phyloP scores from a whole-genome alignment of 2,329 filamentous ascomycete genomes.

The Stagonosporopsis tanaceti region DNA sequence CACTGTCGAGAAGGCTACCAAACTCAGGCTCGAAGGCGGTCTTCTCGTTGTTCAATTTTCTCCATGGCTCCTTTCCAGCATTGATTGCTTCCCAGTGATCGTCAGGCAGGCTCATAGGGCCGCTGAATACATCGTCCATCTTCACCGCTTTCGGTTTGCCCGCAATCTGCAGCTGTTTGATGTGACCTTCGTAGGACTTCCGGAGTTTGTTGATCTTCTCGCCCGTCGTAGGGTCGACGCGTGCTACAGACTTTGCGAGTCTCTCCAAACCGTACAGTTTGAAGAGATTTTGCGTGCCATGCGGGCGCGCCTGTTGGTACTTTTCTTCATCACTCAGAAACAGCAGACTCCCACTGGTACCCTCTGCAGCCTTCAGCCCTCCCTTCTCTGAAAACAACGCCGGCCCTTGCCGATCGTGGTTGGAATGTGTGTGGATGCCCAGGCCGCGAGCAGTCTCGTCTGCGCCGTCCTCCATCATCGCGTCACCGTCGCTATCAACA shows the following conservation, averaged over 20 bases:
- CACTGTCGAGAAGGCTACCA: slow-evolving; percentile 49
- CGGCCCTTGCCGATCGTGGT: slow-evolving; percentile 56
- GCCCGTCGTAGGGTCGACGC: slow-evolving; percentile 67
- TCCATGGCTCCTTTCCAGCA: slow-evolving; percentile 51
- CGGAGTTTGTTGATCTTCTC: slow-evolving; percentile 71
- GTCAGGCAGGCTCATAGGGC: slow-evolving; percentile 50
- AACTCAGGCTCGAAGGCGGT: slow-evolving; percentile 36
- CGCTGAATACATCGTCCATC: slow-evolving; percentile 47
- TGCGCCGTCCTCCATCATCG: slow-evolving; percentile 50
- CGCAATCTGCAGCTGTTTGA: slow-evolving; percentile 58
- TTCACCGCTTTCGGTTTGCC: slow-evolving; percentile 59
- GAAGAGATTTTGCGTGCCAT: slow-evolving; percentile 66
- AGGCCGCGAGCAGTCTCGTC: slow-evolving; percentile 40
- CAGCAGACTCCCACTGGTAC: slow-evolving; percentile 41
- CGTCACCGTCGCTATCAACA: slow-evolving; percentile 54
- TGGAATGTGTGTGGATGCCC: slow-evolving; percentile 52
- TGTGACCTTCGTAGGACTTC: slow-evolving; percentile 63
- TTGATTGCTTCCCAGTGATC: slow-evolving; percentile 52
- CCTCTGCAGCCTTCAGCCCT: slow-evolving; percentile 40
- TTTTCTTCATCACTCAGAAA: slow-evolving; percentile 48
- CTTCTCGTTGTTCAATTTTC: slow-evolving; percentile 39
- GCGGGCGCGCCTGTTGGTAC: slow-evolving; percentile 60
- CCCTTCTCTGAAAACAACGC: slow-evolving; percentile 36
- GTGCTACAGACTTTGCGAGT: slow-evolving; percentile 65
- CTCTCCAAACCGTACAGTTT: slow-evolving; percentile 64